Base-by-base conservation (phyloP, 2,329 filamentous ascomycete species). In the Rutstroemia sp. region DNA sequence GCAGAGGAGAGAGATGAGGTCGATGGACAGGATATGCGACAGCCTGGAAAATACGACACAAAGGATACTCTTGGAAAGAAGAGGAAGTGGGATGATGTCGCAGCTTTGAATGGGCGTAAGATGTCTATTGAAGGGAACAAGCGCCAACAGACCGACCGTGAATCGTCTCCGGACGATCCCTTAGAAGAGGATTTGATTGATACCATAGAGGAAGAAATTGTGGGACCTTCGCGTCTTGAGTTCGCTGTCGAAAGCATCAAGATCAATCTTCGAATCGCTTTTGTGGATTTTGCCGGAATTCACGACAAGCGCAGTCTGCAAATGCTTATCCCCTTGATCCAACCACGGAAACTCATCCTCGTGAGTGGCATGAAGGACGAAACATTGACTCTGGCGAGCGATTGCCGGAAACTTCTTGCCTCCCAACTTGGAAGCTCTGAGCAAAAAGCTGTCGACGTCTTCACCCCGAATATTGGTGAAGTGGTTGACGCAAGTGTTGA, bases 291-390 rank as follows among this genome's bases (percentile, higher is more conserved):
- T 68, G 86, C 88, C 51, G 94, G 92, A 23, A 74, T 97, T 23
- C 92, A 97, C 71, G 94, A 97, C 69, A 92, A 92, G 70, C 88
- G 92, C 63, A 95, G 90, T 70, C 76, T 99, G 49, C 89, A 92
- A 71, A 96, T 96, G 86, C 75, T 99, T 54, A 90, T 99, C 50
- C 94, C 94, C 0, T 80, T 97, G 5, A 95, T 99, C 63, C 86
- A 92, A 66, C 94, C 94, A 5, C 86, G 92, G 54, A 99, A 99
- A 71, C 79, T 99, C 52, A 95, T 99, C 61, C 79, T 99, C n/a
- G 82, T 96, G 2, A 88, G 87, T 30, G 94, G 94, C 27, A 86
- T 81, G 66, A 77, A 81, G 59, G 82, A 86, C 17, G 94, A 99
- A 70, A 97, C 92, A 0, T 73, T 81, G 56, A 77, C 83, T 2